Evolutionary conservation across 768 basidiomycete species (phyloP).

Genomic region (Mycena vitilis): DNA sequence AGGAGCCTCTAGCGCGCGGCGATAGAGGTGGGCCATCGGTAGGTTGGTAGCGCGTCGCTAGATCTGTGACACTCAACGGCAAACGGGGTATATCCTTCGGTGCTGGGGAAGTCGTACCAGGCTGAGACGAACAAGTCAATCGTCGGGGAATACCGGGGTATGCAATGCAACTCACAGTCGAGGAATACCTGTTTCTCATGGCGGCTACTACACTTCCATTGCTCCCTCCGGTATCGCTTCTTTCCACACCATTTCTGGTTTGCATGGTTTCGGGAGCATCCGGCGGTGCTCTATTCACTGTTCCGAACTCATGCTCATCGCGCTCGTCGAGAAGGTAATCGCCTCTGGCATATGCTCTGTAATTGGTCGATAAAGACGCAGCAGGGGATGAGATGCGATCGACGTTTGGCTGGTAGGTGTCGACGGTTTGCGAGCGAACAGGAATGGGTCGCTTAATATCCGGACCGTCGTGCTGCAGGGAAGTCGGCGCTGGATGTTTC

Average conservation of each 20-base stretch:
- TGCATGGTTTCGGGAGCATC: slow-evolving; percentile 15
- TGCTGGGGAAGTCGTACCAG: slow-evolving; percentile 63
- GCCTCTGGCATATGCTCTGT: slow-evolving; percentile 30
- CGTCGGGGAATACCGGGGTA: slow-evolving; percentile 20
- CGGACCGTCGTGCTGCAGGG: slow-evolving; percentile 3
- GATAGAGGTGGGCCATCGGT: slow-evolving; percentile 52
- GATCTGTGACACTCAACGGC: slow-evolving; percentile 70
- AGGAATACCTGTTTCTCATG: slow-evolving; percentile 73
- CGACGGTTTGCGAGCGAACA: slow-evolving; percentile 33
- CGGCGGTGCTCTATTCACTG: slow-evolving; percentile 32
- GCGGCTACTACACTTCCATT: slow-evolving; percentile 73
- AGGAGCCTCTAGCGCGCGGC: slow-evolving; percentile 50
- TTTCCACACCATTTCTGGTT: slow-evolving; percentile 49
- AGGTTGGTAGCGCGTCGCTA: slow-evolving; percentile 73
- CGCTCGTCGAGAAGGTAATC: slow-evolving; percentile 41
- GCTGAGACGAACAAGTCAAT: slow-evolving; percentile 45
- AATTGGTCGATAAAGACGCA: neutral
- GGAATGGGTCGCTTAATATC: slow-evolving; percentile 34
- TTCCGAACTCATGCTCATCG: slow-evolving; percentile 51
- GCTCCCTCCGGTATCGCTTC: slow-evolving; percentile 64
- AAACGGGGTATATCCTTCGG: slow-evolving; percentile 73
- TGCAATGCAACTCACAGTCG: slow-evolving; percentile 55
- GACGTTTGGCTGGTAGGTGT: slow-evolving; percentile 22
- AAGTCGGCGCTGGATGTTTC: neutral
- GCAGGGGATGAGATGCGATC: slow-evolving; percentile 22